A percentile compares a stretch with the other conserved stretches of the same genome.
phyloP scores from a whole-genome alignment of 345 rosid genomes.

The Rhodamnia argentea region DNA sequence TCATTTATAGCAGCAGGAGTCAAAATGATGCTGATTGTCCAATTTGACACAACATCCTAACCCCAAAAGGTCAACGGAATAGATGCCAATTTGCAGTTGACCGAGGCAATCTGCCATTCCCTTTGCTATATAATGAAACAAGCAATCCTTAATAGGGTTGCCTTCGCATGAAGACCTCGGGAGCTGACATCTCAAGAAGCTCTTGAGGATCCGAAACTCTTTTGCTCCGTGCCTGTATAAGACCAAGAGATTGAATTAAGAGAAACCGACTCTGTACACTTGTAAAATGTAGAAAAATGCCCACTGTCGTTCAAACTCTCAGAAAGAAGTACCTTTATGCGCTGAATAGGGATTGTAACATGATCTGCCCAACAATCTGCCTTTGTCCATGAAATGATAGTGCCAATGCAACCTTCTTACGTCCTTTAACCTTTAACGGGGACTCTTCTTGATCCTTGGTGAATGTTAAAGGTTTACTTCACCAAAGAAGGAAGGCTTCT shows the following conservation, averaged over 20 bases:
- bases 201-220: conserved; percentile 73
- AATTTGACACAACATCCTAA: conserved; percentile 70
- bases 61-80: conserved; percentile 32
- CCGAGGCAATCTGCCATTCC: conserved; percentile 33
- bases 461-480: no score
- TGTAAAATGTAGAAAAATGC: neutral
- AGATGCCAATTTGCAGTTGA: conserved; percentile 45
- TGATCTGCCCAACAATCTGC: conserved; percentile 88
- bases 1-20: conserved; percentile 49
- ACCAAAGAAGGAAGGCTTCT: no score
- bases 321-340: conserved; percentile 38
- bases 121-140: conserved; percentile 55
- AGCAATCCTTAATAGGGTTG: conserved; percentile 55
- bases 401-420: conserved; percentile 68
- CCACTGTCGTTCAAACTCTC: neutral
- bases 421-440: no score
- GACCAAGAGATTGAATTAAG: conserved; percentile 8
- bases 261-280: neutral
- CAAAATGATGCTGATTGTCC: conserved; percentile 81
- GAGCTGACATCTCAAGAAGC: conserved; percentile 64
- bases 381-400: conserved; percentile 70
- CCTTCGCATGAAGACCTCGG: conserved; percentile 76
- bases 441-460: no score
- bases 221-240: conserved; percentile 43
- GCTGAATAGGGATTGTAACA: conserved; percentile 61